Percentiles rank a stretch among this genome's conserved stretches.
Evolutionary conservation across 2,329 filamentous ascomycete species (phyloP).

Genomic region (Venturia effusa): DNA sequence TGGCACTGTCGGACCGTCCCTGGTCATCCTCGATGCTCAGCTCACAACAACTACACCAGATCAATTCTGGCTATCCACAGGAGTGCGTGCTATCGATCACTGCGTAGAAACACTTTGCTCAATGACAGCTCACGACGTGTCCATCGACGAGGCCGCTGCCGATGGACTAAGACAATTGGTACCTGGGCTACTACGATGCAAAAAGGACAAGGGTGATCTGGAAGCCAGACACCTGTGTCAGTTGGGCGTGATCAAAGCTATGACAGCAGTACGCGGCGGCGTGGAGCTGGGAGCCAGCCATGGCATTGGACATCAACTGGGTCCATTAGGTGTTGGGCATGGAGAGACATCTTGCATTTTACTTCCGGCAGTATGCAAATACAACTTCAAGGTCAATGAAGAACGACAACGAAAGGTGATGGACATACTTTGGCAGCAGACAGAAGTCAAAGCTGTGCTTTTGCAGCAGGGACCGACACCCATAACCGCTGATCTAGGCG

Average conservation of each 20-base stretch:
- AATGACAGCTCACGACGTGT: conserved; percentile 20
- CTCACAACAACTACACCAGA: conserved; percentile 41
- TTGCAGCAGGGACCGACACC: conserved; percentile 16
- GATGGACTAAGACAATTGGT: conserved; percentile 32
- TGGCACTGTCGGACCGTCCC: conserved; percentile 32
- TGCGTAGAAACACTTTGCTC: conserved; percentile 45
- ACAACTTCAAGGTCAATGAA: conserved; percentile 27
- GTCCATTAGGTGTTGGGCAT: conserved; percentile 46
- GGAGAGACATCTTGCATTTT: conserved; percentile 50
- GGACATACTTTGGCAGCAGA: conserved; percentile 30
- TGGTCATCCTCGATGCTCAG: conserved; percentile 47
- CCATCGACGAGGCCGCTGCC: conserved; percentile 27
- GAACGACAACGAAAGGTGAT: conserved; percentile 28
- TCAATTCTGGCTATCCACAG: conserved; percentile 46
- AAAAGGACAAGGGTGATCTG: conserved; percentile 25
- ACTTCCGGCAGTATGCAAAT: conserved; percentile 45
- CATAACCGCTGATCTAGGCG: conserved; percentile 34
- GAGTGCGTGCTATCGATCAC: conserved; percentile 46
- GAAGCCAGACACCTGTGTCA: conserved; percentile 38
- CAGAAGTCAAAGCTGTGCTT: conserved; percentile 28
- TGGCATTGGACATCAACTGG: conserved; percentile 33
- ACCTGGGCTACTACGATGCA: conserved; percentile 31
- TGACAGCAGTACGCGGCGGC: conserved; percentile 34
- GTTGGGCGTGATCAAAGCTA: conserved; percentile 42
- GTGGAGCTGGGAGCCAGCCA: conserved; percentile 31